Evolutionary conservation across 106 monocot genomes (phyloP), one percentile per base, ranked within the genome.

Genomic region (Dendrobium chrysotoxum): DNA sequence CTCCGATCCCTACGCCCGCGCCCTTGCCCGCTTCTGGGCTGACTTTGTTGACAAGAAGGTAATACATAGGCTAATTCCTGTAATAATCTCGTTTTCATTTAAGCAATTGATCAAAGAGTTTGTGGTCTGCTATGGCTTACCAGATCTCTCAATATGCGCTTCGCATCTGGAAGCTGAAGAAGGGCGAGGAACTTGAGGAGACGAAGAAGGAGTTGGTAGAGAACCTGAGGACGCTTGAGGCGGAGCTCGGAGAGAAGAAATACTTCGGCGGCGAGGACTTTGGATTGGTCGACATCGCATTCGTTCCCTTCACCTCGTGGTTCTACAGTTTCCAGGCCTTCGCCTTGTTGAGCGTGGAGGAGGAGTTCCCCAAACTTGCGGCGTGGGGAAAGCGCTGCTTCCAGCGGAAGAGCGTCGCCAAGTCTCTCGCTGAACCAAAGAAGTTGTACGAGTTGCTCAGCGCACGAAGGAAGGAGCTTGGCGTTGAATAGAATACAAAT

Each of bases 11-110:
- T 77, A 79, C 21, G 74, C 38, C 1, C 45, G 86, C 0, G 81
- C 86, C 5, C 39, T 26, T 0, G 82, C 79, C 8, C 40, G 77
- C n/a, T 82, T 86, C 53, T 89, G 86, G 84, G 82, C 82, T 11
- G 82, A 83, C 40, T 86, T 76, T 54, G 4, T 86, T 3, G 85
- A 86, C 75, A 74, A 85, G 39, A 85, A 82, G 79, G 82, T 84
- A 72, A 70, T 28, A 12, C 2, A 70, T 58, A 9, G 0, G 13
- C 0, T 11, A 10, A 9, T 1, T 1, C 46, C 8, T 0, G 10
- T 2, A 13, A 50, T 50, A 12, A 50, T 50, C 0, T 50, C 70
- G 28, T 35, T 15, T 70, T 38, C 13, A 12, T 35, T 35, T 11
- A 70, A 11, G 9, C 70, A 31, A 35, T 30, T 31, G 6, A 35